Percentiles rank a stretch among this genome's conserved stretches.
Evolutionary conservation across 805 yeast species (phyloP).

Genomic region (Candida alai): DNA sequence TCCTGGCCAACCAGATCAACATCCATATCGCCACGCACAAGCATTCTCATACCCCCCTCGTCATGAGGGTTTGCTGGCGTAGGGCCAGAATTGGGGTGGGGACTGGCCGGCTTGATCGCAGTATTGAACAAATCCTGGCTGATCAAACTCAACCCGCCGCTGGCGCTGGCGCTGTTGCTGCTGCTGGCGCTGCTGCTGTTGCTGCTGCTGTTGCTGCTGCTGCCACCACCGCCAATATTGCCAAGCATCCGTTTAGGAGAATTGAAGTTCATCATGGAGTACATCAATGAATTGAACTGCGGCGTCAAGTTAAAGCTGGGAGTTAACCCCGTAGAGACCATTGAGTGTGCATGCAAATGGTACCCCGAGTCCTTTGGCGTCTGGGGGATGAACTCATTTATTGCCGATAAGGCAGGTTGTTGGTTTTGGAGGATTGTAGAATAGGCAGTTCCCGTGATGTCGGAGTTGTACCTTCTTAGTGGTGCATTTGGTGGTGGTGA

Average conservation of each 20-base stretch:
- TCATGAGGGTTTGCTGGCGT: too few relatives aligned
- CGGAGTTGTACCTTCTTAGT: conserved; percentile 24
- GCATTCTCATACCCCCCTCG: too few relatives aligned
- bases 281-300: conserved; percentile 39
- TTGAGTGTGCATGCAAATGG: conserved; percentile 5
- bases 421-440: conserved; percentile 8
- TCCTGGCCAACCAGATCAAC: too few relatives aligned
- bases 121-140: conserved; percentile 26
- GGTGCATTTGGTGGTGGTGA: conserved; percentile 5
- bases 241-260: conserved; percentile 26
- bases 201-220: too few relatives aligned
- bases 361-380: conserved; percentile 33
- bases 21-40: too few relatives aligned
- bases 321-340: conserved; percentile 24
- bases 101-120: too few relatives aligned
- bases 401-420: conserved; percentile 4
- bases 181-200: too few relatives aligned
- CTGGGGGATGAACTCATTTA: conserved; percentile 22
- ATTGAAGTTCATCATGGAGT: conserved; percentile 29
- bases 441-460: conserved; percentile 15
- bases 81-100: background rate
- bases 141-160: conserved; percentile 5
- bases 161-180: conserved; percentile 11
- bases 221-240: too few relatives aligned
- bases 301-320: conserved; percentile 37